Base-by-base conservation (phyloP, 495 filamentous ascomycete species). In the Cercophora scortea region DNA sequence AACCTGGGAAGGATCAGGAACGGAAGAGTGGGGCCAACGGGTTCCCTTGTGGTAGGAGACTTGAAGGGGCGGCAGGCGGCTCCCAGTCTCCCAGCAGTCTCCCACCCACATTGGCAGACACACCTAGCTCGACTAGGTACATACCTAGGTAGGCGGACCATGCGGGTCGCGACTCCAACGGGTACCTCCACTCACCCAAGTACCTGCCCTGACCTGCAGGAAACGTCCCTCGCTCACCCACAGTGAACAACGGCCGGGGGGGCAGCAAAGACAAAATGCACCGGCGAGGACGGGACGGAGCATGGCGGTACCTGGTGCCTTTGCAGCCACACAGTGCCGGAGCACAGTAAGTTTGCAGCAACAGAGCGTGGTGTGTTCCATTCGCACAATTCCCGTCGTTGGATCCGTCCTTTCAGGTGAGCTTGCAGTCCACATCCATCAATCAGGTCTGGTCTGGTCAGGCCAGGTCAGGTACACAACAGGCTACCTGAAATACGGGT, bases 41-140 rank as follows among this genome's bases (percentile, higher is more conserved):
- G 17, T 19, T 25, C 25, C 25, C 25, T 25, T 25, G 25, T 25
- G 25, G 25, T 38, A 13, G 36, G 9, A n/a, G 25, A 36, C 45
- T 10, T n/a, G 18, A 18, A 51, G 38, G 48, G 51, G 56, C 56
- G 56, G 56, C 56, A 44, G 51, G 56, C 56, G 56, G 56, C 56
- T 59, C 48, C 50, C 57, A 45, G 17, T 11, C 43, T 12, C n/a
- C n/a, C n/a, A n/a, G n/a, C n/a, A n/a, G n/a, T n/a, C 13, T 12
- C 42, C 25, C 43, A 45, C 13, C n/a, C 17, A 45, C 17, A 45
- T 4, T 13, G 43, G 43, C 18, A 32, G 11, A 32, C 43, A 45
- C 25, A 32, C 18, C 4, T 8, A 32, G 8, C 7, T 7, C 18
- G 12, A 19, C 43, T 9, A 7, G n/a, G 17, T 18, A n/a, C 41